Base-by-base conservation (phyloP, 2,329 filamentous ascomycete genomes). In the Aspergillus intermedius region DNA sequence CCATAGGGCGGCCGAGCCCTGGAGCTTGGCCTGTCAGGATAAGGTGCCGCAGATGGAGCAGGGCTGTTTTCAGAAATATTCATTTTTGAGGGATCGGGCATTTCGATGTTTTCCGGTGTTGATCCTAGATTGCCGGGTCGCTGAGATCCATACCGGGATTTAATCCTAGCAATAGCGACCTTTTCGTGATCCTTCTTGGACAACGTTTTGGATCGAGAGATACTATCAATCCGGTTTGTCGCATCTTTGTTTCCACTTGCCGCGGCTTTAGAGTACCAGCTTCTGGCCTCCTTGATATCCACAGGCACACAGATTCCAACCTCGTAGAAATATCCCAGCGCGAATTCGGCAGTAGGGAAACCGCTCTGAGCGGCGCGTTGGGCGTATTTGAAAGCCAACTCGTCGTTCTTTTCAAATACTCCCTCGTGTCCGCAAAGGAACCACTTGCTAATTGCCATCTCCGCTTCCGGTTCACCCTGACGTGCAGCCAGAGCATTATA, bases 391-490 rank as follows among this genome's bases (percentile, higher is more conserved):
- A 88, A 98, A 5, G 93, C 91, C 44, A 97, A 74, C 64, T 91
- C 87, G 69, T 98, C 93, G 61, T 96, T 97, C 77, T 97, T 97
- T 51, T 88, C 81, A 63, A 98, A 96, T 5, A 94, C 78, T 19
- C 86, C 86, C 57, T 97, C 91, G 56, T 93, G 91, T 2, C 93
- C 93, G 62, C 95, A 97, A 23, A 98, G 77, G 65, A 97, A 98
- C 93, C 93, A 98, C 69, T 95, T 93, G 70, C 91, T 97, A 52
- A 98, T 90, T 23, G 91, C 90, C 71, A 98, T 87, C 51, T 95
- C 90, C 0, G 91, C 93, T 66, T 98, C 93, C 0, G 90, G 78
- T 60, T 97, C 90, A 15, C 91, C 91, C 71, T 97, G 93, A 55
- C 87, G 84, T 10, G 93, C 87, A 19, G 93, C 91, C 28, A 98